These are phyloP conservation scores for Vitis hybrid DNA, from an alignment of 177 flowering plant species.

Conservation along the genomic window DNA sequence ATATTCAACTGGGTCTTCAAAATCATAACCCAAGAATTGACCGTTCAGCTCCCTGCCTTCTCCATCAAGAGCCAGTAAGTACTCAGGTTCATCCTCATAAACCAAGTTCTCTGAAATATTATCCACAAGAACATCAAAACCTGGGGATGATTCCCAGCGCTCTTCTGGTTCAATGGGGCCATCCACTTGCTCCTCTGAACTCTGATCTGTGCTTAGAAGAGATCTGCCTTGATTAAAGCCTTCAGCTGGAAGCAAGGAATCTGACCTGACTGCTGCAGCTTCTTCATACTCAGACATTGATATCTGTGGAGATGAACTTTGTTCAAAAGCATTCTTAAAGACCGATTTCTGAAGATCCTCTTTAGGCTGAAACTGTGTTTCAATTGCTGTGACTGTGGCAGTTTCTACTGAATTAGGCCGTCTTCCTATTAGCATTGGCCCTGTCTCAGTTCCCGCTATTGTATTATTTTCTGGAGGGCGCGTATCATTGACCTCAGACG, in stretches of 20 bases:
- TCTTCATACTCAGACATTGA: constrained; percentile 30
- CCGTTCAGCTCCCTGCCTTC: constrained; percentile 28
- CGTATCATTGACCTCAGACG: constrained; percentile 17
- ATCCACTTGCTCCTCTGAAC: constrained; percentile 42
- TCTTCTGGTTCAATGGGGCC: constrained; percentile 46
- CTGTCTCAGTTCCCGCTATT: constrained; percentile 20
- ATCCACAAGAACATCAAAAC: constrained; percentile 77
- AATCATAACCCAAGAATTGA: constrained; percentile 38
- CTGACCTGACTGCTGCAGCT: constrained; percentile 21
- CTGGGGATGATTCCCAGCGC: constrained; percentile 69
- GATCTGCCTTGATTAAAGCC: constrained; percentile 22
- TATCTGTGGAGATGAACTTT: constrained; percentile 25
- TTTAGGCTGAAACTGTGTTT: constrained; percentile 17
- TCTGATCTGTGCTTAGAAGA: constrained; percentile 25
- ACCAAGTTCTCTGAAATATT: constrained; percentile 38
- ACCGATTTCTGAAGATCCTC: constrained; percentile 17
- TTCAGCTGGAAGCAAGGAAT: constrained; percentile 24
- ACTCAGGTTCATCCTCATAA: constrained; percentile 41
- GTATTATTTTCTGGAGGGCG: constrained; percentile 29
- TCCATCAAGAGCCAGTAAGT: constrained; percentile 29
- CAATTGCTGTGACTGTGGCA: constrained; percentile 9
- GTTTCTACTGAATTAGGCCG: constrained; percentile 15
- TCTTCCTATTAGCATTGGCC: constrained; percentile 14
- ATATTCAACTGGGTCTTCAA: constrained; percentile 29
- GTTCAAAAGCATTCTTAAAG: constrained; percentile 13